Evolutionary conservation across 495 filamentous ascomycete genomes (phyloP).

Genomic region (Endocarpon pusillum): DNA sequence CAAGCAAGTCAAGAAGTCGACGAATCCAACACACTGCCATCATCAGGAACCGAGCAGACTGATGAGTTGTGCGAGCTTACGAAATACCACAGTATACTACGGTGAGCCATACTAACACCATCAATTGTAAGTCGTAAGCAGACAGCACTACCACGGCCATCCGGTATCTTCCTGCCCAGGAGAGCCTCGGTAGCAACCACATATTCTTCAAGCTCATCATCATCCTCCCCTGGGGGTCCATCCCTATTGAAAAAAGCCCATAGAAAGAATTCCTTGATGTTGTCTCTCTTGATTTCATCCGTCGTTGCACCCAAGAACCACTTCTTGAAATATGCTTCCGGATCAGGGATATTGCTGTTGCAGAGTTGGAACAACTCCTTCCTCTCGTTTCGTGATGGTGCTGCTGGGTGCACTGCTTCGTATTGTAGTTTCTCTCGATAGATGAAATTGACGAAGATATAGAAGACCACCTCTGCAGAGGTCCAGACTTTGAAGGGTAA

Average conservation of each 20-base stretch:
- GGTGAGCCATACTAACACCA: slow-evolving; percentile 38
- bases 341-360: slow-evolving; percentile 33
- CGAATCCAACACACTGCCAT: too few relatives aligned
- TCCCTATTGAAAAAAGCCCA: slow-evolving; percentile 45
- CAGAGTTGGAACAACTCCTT: slow-evolving; percentile 36
- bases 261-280: slow-evolving; percentile 43
- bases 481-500: slow-evolving; percentile 17
- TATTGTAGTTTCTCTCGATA: slow-evolving; percentile 30
- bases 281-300: slow-evolving; percentile 44
- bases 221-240: slow-evolving; percentile 13
- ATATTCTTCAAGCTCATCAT: slow-evolving; percentile 42
- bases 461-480: slow-evolving; percentile 33
- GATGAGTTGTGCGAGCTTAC: slow-evolving; percentile 27
- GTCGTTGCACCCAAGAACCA: slow-evolving; percentile 48
- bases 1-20: too few relatives aligned
- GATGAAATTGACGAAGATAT: slow-evolving; percentile 35
- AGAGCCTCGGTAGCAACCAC: slow-evolving; percentile 28
- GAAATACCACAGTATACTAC: slow-evolving; percentile 46
- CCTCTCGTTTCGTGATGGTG: slow-evolving; percentile 21
- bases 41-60: slow-evolving; percentile 24
- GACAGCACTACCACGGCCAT: slow-evolving; percentile 34
- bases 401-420: slow-evolving; percentile 34
- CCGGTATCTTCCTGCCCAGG: slow-evolving; percentile 27
- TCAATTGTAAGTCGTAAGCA: slow-evolving; percentile 48
- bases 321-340: slow-evolving; percentile 34